Base-by-base conservation (phyloP, 805 yeast species). In the Sporopachydermia lactativora region DNA sequence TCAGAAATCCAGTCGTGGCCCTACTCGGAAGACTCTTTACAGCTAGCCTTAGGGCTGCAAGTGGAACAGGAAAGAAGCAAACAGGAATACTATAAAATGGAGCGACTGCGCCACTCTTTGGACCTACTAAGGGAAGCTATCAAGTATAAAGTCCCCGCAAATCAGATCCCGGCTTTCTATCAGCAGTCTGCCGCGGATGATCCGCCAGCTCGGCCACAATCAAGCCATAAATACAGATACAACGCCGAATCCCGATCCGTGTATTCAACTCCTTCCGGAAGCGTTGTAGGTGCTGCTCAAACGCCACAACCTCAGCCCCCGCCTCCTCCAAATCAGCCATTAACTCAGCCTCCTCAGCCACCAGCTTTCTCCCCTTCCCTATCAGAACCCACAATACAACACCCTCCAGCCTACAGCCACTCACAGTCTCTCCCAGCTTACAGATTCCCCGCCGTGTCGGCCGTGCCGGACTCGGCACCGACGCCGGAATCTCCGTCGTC, bases 71-170 rank as follows among this genome's bases (percentile, higher is more conserved):
- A 24, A 24, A 24, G n/a, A n/a, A 24, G 31, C 31, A 24, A 24
- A 24, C 31, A 24, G 31, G 31, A 24, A 24, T 24, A 24, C n/a
- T 24, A 24, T 24, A 24, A 24, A 24, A 24, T 24, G 31, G 31
- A 24, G n/a, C 31, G 31, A 24, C 64, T 78, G 18, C 68, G 70
- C 35, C 68, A 71, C 42, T 70, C 81, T 16, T 58, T 80, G 19
- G 77, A 78, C 40, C 63, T 86, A 15, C 51, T 88, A 40, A 73
- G 73, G 43, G 60, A 65, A 11, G 88, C 94, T 0, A 51, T 71
- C 3, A 61, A 61, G 16, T 70, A 77, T 11, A 77, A 77, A n/a
- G 61, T 86, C 2, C 92, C 95, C 0, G 63, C 76, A 1, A 57
- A 68, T 39, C 54, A 77, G 45, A 75, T 86, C 11, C 81, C 92